Percentiles rank a stretch among this genome's conserved stretches.
These are phyloP conservation scores for Salvia hispanica DNA, from an alignment of 257 asterid species.

Conservation along the genomic window DNA sequence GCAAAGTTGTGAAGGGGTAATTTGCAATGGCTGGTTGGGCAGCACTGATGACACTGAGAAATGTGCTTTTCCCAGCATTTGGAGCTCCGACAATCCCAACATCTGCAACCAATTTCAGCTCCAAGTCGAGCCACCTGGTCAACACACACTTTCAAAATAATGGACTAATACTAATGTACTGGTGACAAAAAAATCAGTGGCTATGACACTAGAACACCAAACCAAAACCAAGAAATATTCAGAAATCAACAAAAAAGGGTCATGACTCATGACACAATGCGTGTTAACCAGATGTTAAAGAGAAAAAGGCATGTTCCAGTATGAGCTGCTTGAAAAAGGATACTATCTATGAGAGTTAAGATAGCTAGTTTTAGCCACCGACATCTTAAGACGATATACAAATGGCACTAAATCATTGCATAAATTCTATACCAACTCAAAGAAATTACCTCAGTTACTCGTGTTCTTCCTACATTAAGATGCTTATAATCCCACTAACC, in stretches of 20 bases:
- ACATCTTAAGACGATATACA: neutral
- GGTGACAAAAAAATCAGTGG: neutral
- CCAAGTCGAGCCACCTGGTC: conserved; percentile 93
- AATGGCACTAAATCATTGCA: neutral
- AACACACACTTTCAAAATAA: conserved; percentile 29
- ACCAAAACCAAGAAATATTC: neutral
- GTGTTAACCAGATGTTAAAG: conserved; percentile 4
- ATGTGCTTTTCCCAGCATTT: conserved; percentile 97
- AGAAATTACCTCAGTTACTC: neutral
- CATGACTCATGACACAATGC: neutral
- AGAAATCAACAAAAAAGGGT: conserved; percentile 3
- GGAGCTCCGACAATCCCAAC: conserved; percentile 97
- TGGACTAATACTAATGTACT: conserved; percentile 4
- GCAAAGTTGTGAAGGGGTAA: conserved; percentile 96
- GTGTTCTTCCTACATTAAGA: neutral
- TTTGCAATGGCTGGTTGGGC: conserved; percentile 90
- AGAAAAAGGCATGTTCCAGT: neutral
- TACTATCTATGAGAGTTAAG: neutral
- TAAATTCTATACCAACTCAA: neutral
- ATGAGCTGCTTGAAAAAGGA: neutral
- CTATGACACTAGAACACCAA: neutral
- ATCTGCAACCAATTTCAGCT: conserved; percentile 95
- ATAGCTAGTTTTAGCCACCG: conserved; percentile 6
- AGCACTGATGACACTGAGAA: conserved; percentile 90
- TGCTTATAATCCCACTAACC: conserved; percentile 5